Evolutionary conservation across 1,139 yeast species (phyloP).

Genomic region (Meyerozyma sp.): DNA sequence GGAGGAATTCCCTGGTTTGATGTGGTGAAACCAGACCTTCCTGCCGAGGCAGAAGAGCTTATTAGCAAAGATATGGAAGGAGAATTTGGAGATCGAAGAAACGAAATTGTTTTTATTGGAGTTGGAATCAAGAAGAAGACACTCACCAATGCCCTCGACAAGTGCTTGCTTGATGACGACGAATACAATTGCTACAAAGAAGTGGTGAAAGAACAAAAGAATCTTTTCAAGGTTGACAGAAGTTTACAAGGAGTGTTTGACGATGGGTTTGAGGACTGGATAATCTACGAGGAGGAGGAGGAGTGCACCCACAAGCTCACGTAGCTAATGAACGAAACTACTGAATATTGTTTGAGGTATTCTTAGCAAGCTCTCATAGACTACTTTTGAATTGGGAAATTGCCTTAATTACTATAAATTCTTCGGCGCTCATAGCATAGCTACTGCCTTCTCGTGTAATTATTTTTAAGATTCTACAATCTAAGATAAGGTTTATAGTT

Average conservation of each 20-base stretch:
- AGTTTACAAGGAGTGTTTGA: conserved; percentile 23
- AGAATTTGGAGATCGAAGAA: conserved; percentile 36
- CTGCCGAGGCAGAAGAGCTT: conserved; percentile 23
- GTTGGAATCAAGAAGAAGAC: conserved; percentile 22
- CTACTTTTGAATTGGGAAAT: no score
- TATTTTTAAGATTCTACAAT: no score
- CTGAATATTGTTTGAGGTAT: no score
- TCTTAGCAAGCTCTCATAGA: no score
- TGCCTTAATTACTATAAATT: no score
- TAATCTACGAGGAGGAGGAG: conserved; percentile 11
- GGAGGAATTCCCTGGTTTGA: conserved; percentile 45
- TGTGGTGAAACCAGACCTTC: conserved; percentile 30
- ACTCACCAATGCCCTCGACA: conserved; percentile 22
- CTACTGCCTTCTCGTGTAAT: no score
- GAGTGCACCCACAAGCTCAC: conserved; percentile 1
- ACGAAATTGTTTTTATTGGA: conserved; percentile 43
- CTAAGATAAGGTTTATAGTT: no score
- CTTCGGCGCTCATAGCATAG: no score
- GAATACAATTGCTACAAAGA: conserved; percentile 22
- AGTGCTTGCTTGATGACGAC: conserved; percentile 31
- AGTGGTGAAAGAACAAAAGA: conserved; percentile 18
- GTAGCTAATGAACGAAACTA: neutral
- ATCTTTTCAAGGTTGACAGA: conserved; percentile 25
- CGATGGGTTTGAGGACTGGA: conserved; percentile 31
- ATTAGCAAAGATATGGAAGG: conserved; percentile 32